Percentiles rank a stretch among this genome's conserved stretches.
These are phyloP conservation scores for Clitopilus passeckerianus DNA, from an alignment of 768 basidiomycete species.

Conservation along the genomic window DNA sequence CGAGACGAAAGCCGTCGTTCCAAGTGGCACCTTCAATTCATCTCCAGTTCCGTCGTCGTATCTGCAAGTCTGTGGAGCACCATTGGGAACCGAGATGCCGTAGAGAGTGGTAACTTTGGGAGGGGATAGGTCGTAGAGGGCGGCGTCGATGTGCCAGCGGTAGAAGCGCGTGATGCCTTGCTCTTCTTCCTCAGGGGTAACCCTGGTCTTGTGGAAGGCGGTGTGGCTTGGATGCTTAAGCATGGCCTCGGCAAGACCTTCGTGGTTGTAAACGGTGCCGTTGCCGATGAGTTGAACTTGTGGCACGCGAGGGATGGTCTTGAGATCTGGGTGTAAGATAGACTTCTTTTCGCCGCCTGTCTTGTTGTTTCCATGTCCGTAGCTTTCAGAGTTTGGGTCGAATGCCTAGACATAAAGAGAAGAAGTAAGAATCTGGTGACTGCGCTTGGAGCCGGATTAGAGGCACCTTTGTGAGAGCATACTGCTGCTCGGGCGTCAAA, in stretches of 20 bases:
- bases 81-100: constrained; percentile 67
- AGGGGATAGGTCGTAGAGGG: constrained; percentile 70
- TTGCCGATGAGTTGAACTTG: constrained; percentile 94
- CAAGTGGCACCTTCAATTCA: constrained; percentile 75
- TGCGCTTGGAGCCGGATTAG: neutral
- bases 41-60: constrained; percentile 90
- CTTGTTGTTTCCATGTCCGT: constrained; percentile 90
- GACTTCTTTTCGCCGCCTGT: constrained; percentile 69
- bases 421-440: constrained; percentile 1
- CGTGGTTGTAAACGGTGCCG: constrained; percentile 74
- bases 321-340: constrained; percentile 84
- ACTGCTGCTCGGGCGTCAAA: constrained; percentile 79
- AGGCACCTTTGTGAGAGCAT: constrained; percentile 75
- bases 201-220: constrained; percentile 79
- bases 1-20: constrained; percentile 81
- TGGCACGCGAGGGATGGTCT: constrained; percentile 83
- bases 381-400: constrained; percentile 54
- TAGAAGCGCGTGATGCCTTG: constrained; percentile 85
- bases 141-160: constrained; percentile 92
- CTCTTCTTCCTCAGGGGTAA: constrained; percentile 70
- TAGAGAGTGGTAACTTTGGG: constrained; percentile 86
- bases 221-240: constrained; percentile 86
- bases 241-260: constrained; percentile 70
- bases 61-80: constrained; percentile 54
- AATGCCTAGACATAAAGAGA: constrained; percentile 52